Conservation (phyloP, 2,329 filamentous ascomycete species). For the Leptographium lundbergii region DNA sequence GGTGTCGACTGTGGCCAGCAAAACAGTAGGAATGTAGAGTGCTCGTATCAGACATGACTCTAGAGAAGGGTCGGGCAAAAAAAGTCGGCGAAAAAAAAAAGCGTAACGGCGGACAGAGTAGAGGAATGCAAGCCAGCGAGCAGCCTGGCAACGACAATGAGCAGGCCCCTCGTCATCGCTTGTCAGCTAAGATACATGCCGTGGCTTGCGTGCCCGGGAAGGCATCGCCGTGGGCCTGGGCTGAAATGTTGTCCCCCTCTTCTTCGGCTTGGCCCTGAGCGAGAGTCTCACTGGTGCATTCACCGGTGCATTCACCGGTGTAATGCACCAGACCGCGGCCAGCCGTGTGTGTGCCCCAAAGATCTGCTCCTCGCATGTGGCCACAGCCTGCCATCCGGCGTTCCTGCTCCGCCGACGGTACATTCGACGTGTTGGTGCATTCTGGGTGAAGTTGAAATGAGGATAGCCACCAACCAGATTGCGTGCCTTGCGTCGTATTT, state of each 20-base stretch:
- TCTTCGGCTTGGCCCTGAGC: no score
- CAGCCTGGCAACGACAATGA: neutral
- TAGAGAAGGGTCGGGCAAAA: neutral
- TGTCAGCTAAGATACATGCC: neutral
- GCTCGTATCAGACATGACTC: neutral
- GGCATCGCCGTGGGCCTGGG: neutral
- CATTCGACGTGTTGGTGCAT: neutral
- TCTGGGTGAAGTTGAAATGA: neutral
- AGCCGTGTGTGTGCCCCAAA: neutral
- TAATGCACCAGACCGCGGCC: neutral
- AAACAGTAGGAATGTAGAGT: neutral
- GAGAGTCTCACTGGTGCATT: neutral
- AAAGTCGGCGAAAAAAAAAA: neutral
- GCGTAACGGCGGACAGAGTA: neutral
- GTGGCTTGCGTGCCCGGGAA: neutral
- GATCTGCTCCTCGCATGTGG: neutral
- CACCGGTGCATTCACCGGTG: no score
- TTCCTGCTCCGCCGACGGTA: neutral
- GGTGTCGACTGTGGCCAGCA: neutral
- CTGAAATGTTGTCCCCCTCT: neutral
- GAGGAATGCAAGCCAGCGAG: neutral
- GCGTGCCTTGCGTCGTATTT: neutral
- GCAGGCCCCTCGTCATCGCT: neutral
- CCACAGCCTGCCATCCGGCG: neutral
- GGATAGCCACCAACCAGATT: neutral